Evolutionary conservation across 805 yeast genomes (phyloP).

Genomic region (Candida odintsovae): DNA sequence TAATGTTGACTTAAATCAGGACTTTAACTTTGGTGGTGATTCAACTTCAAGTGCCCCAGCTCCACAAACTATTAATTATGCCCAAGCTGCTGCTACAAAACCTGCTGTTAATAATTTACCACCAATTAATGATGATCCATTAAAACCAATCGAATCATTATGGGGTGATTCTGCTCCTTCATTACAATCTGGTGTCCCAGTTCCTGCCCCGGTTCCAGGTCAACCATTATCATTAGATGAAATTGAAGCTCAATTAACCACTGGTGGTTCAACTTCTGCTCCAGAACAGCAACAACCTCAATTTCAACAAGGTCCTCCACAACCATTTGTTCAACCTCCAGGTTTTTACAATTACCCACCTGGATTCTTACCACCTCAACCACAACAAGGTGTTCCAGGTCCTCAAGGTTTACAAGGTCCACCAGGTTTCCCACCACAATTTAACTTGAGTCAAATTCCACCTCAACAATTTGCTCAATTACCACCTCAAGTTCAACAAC

Average conservation of each 20-base stretch:
- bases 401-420: constrained; percentile 3
- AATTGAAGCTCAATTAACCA: constrained; percentile 59
- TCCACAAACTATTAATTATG: constrained; percentile 33
- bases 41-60: constrained; percentile 11
- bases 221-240: constrained; percentile 70
- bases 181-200: neutral
- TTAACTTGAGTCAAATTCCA: constrained; percentile 19
- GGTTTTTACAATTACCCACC: constrained; percentile 23
- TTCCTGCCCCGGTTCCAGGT: constrained; percentile 7
- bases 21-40: constrained; percentile 54
- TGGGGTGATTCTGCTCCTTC: constrained; percentile 41
- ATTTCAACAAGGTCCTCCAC: constrained; percentile 23
- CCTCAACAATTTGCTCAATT: constrained; percentile 22
- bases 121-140: constrained; percentile 29
- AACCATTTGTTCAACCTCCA: constrained; percentile 17
- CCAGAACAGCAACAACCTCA: constrained; percentile 7
- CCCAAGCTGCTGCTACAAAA: constrained; percentile 32
- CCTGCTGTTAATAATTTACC: constrained; percentile 9
- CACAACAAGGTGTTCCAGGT: constrained; percentile 5
- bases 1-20: constrained; percentile 46
- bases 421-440: constrained; percentile 18
- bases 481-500: constrained; percentile 27
- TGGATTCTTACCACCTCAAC: constrained; percentile 25
- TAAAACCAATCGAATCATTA: constrained; percentile 68
- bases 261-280: constrained; percentile 5